Evolutionary conservation across 345 rosid genomes (phyloP).

Genomic region (Hibiscus tridactylites): DNA sequence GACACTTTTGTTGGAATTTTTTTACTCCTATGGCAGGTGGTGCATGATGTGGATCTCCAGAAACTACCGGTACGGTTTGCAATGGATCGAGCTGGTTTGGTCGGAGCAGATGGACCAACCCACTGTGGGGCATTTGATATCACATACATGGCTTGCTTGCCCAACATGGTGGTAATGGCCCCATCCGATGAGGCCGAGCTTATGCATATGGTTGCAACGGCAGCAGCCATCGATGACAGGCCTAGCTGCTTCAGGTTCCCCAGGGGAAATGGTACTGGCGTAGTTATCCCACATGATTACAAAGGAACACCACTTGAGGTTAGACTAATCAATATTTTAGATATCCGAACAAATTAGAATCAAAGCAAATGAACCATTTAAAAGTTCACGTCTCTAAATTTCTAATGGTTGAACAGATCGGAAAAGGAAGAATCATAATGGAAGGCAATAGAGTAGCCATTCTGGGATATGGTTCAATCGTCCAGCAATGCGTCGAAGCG

Average conservation of each 20-base stretch:
- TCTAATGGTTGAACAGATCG: slow-evolving; percentile 38
- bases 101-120: slow-evolving; percentile 78
- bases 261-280: slow-evolving; percentile 67
- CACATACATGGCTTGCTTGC: slow-evolving; percentile 67
- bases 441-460: slow-evolving; percentile 71
- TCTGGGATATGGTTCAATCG: slow-evolving; percentile 71
- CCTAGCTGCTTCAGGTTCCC: slow-evolving; percentile 84
- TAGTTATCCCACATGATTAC: slow-evolving; percentile 37
- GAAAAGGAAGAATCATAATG: slow-evolving; percentile 66
- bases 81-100: slow-evolving; percentile 64
- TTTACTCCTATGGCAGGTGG: slow-evolving; percentile 32
- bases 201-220: slow-evolving; percentile 77
- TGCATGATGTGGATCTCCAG: slow-evolving; percentile 76
- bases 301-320: slow-evolving; percentile 62
- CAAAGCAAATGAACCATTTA: slow-evolving; percentile 1
- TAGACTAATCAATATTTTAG: slow-evolving; percentile 4
- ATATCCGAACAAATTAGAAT: background rate
- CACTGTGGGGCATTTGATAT: slow-evolving; percentile 77
- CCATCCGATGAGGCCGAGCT: slow-evolving; percentile 77
- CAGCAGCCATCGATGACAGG: slow-evolving; percentile 66
- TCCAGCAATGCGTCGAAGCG: slow-evolving; percentile 63
- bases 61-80: slow-evolving; percentile 65
- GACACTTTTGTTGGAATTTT: background rate
- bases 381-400: background rate
- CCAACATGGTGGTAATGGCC: slow-evolving; percentile 84